These are phyloP conservation scores for Potentilla sterilis DNA, from an alignment of 306 rosid species.

Conservation along the genomic window DNA sequence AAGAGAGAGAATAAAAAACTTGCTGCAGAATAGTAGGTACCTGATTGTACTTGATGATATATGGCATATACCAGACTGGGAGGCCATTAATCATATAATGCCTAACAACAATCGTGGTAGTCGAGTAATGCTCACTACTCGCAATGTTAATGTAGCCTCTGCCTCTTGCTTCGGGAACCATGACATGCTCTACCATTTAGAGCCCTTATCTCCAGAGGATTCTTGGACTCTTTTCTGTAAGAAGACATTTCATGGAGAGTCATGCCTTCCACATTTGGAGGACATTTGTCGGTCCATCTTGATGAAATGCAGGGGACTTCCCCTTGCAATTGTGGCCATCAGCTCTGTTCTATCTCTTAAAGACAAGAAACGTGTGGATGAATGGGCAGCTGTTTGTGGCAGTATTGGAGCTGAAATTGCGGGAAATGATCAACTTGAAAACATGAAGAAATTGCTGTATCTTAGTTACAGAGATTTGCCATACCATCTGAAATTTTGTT, in stretches of 20 bases:
- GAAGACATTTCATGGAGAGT: constrained; percentile 42
- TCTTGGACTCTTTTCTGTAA: constrained; percentile 48
- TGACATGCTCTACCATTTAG: constrained; percentile 32
- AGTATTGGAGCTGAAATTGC: constrained; percentile 42
- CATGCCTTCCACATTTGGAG: constrained; percentile 46
- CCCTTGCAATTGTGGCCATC: constrained; percentile 65
- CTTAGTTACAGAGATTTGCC: constrained; percentile 63
- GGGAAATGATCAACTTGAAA: constrained; percentile 38
- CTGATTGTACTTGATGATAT: constrained; percentile 56
- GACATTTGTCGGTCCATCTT: constrained; percentile 30
- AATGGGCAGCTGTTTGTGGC: constrained; percentile 39
- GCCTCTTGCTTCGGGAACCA: constrained; percentile 26
- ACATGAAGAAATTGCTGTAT: constrained; percentile 45
- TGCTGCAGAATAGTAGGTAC: constrained; percentile 43
- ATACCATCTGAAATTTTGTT: constrained; percentile 56
- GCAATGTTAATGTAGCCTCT: constrained; percentile 38
- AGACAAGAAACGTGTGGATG: constrained; percentile 40
- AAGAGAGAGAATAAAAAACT: constrained; percentile 33
- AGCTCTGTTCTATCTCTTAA: constrained; percentile 51
- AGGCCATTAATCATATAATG: constrained; percentile 46
- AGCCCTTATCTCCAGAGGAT: constrained; percentile 39
- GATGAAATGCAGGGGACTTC: constrained; percentile 58
- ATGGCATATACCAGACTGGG: constrained; percentile 49
- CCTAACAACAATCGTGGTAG: constrained; percentile 48
- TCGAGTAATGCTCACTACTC: constrained; percentile 54